These are phyloP conservation scores for Hortiboletus flavorubellus DNA, from an alignment of 768 basidiomycete genomes.

Conservation along the genomic window DNA sequence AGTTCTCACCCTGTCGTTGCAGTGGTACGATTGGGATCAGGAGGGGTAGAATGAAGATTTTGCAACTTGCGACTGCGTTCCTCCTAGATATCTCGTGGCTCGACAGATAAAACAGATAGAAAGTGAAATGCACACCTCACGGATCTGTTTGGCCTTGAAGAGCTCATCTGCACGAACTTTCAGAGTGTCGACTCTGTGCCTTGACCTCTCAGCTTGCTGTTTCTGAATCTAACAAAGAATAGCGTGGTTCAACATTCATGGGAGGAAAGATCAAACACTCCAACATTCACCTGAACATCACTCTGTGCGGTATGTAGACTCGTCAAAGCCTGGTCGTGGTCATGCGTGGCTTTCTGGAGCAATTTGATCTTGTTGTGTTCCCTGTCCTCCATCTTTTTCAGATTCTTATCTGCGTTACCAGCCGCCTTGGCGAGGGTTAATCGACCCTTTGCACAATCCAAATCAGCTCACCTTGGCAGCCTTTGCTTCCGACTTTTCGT, in stretches of 20 bases:
- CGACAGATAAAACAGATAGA: neutral
- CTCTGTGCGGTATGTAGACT: slow-evolving; percentile 41
- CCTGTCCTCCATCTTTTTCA: slow-evolving; percentile 46
- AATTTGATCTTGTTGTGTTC: slow-evolving; percentile 51
- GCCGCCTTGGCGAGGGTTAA: slow-evolving; percentile 31
- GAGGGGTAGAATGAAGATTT: neutral
- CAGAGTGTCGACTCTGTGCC: slow-evolving; percentile 16
- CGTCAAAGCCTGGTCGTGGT: slow-evolving; percentile 48
- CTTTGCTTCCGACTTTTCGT: slow-evolving; percentile 53
- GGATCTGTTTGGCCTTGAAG: slow-evolving; percentile 17
- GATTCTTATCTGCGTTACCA: slow-evolving; percentile 45
- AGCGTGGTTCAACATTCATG: neutral
- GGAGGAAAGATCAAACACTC: neutral
- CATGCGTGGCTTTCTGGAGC: slow-evolving; percentile 50
- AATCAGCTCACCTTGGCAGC: slow-evolving; percentile 44
- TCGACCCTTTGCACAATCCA: neutral
- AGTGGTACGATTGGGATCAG: neutral
- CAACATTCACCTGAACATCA: slow-evolving; percentile 39
- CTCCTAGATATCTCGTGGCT: slow-evolving; percentile 3
- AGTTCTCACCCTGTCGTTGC: neutral
- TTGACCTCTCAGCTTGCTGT: slow-evolving; percentile 20
- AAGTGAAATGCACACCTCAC: slow-evolving; percentile 18
- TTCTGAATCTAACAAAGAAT: slow-evolving; percentile 21
- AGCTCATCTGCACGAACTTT: slow-evolving; percentile 21
- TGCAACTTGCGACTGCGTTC: slow-evolving; percentile 21